phyloP scores from a whole-genome alignment of 306 rosid species.

The Morella rubra region DNA sequence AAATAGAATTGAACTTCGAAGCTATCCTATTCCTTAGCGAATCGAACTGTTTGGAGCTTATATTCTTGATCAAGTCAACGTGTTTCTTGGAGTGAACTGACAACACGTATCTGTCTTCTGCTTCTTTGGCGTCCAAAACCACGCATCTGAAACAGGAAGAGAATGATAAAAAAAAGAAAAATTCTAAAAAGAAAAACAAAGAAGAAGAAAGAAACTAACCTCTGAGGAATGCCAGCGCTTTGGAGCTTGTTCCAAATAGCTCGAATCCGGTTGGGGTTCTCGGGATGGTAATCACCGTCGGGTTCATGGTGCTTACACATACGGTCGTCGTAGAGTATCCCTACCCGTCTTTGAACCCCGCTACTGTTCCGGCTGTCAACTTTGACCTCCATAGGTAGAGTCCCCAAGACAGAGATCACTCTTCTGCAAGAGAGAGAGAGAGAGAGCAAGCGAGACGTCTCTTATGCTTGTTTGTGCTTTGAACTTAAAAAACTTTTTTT shows the following conservation, averaged over 20 bases:
- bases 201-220: constrained; percentile 32
- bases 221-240: constrained; percentile 47
- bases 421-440: background rate
- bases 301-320: constrained; percentile 71
- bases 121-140: constrained; percentile 70
- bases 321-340: constrained; percentile 71
- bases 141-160: constrained; percentile 62
- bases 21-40: constrained; percentile 52
- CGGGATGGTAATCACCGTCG: constrained; percentile 63
- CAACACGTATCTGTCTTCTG: constrained; percentile 55
- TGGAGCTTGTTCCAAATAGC: constrained; percentile 75
- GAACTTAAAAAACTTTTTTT: too few species aligned
- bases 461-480: too few species aligned
- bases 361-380: background rate
- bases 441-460: background rate
- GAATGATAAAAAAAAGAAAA: background rate
- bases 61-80: constrained; percentile 59
- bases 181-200: background rate
- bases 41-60: constrained; percentile 55
- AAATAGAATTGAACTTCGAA: constrained; percentile 52
- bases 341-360: constrained; percentile 50
- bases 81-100: constrained; percentile 65
- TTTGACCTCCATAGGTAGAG: constrained; percentile 19
- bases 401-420: background rate
- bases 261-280: constrained; percentile 68